Percentiles rank a stretch among this genome's conserved stretches.
These are phyloP conservation scores for Blepharisma undulans DNA, from an alignment of 169 alveolate species.

Conservation along the genomic window DNA sequence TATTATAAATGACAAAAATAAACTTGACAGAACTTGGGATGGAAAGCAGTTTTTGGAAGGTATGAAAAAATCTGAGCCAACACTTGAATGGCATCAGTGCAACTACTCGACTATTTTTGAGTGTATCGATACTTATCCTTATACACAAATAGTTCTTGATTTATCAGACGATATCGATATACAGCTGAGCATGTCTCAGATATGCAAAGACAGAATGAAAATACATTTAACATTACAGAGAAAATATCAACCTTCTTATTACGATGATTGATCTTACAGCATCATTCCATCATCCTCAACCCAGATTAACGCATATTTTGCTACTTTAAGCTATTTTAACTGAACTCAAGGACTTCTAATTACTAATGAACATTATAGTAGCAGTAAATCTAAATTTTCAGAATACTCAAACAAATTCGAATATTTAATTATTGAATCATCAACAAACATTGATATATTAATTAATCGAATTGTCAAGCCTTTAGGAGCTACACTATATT, in stretches of 20 bases:
- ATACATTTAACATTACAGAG: not conserved
- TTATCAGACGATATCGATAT: not conserved
- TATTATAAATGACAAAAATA: not conserved
- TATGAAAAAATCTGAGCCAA: not conserved
- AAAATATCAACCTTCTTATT: not conserved
- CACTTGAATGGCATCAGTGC: not conserved
- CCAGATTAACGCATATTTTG: not conserved
- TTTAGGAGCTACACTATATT: not conserved
- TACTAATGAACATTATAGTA: not conserved
- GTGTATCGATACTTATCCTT: not conserved
- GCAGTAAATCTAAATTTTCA: not conserved
- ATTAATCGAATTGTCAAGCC: not conserved
- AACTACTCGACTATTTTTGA: not conserved
- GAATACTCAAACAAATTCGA: not conserved
- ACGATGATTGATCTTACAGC: not conserved
- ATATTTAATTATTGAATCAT: not conserved
- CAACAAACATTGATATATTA: not conserved
- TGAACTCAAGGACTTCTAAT: not conserved
- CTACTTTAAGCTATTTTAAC: not conserved
- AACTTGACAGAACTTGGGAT: not conserved
- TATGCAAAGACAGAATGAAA: not conserved
- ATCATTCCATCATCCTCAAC: not conserved
- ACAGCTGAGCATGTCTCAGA: not conserved
- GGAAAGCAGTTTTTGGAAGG: not conserved
- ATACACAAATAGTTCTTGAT: not conserved